Conservation (phyloP, 1,284 basidiomycete genomes). For the Sanghuangporus baumii region DNA sequence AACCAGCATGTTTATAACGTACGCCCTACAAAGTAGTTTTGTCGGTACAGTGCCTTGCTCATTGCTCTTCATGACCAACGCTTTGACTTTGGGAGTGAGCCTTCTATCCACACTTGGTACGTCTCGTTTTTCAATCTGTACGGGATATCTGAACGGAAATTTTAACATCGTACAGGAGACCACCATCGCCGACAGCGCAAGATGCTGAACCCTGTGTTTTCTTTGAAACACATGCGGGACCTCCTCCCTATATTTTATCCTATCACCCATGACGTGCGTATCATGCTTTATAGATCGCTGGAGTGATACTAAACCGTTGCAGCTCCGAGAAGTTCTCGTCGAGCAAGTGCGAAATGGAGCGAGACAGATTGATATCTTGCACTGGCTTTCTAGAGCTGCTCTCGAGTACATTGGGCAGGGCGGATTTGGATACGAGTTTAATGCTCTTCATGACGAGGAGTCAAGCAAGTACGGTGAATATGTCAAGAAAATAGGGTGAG, state of each 20-base stretch:
- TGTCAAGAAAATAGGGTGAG: conserved; percentile 27
- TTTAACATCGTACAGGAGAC: conserved; percentile 25
- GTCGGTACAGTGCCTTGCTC: not conserved
- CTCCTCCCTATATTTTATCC: conserved; percentile 25
- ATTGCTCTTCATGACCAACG: conserved; percentile 12
- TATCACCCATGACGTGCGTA: conserved; percentile 25
- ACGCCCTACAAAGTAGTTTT: not conserved
- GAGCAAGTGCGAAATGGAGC: conserved; percentile 16
- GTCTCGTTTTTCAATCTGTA: not conserved
- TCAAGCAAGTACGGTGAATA: conserved; percentile 27
- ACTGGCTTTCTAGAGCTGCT: conserved; percentile 35
- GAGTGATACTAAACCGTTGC: conserved; percentile 22
- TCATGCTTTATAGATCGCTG: conserved; percentile 1
- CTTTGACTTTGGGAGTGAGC: not conserved
- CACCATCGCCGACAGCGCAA: conserved; percentile 21
- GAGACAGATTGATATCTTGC: conserved; percentile 34
- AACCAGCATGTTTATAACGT: conserved; percentile 21
- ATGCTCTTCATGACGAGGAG: conserved; percentile 24
- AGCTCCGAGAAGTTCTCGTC: conserved; percentile 26
- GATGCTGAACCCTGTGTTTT: too few relatives aligned
- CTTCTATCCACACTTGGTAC: conserved; percentile 13
- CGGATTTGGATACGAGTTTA: conserved; percentile 22
- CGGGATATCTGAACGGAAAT: not conserved
- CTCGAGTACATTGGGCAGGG: conserved; percentile 31
- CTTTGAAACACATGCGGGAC: too few relatives aligned